Evolutionary conservation across 306 rosid species (phyloP), one percentile per base, ranked within the genome.

Genomic region (Sechiopsis laciniata): DNA sequence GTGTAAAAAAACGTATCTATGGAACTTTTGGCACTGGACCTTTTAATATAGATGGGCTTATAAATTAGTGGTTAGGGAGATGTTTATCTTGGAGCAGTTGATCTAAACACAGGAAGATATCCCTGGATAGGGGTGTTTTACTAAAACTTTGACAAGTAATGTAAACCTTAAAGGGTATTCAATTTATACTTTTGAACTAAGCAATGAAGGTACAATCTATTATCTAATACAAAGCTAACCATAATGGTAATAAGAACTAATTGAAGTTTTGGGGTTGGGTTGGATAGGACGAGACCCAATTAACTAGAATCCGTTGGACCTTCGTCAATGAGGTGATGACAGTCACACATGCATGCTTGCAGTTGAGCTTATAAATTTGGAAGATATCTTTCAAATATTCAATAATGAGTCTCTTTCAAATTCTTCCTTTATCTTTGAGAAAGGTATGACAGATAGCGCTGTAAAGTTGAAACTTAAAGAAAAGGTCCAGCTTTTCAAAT

Each of bases 71-170:
- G 67, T 32, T 61, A 0, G 67, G 13, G 46, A 61, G 67, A 61
- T 61, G 46, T 61, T 1, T 46, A 61, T 61, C 20, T 61, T 16
- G 20, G 15, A 32, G 67, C 11, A 26, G 6, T 7, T 61, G 40
- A 15, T 16, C 20, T 61, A 26, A 59, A 24, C 65, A 11, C 65
- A 1, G 17, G n/a, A 0, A 58, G 64, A 58, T 24, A 22, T 58
- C 35, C 37, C 5, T 58, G 37, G 37, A 59, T 59, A 2, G 14
- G 6, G 65, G 65, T 59, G 40, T 10, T 59, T 16, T 22, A 24
- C n/a, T 12, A 22, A 59, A 59, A 24, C 16, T 59, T 58, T 58
- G 64, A 24, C 65, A 59, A 59, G 65, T 13, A 59, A 59, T 17
- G 17, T 60, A 60, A 26, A 60, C 29, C 19, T 60, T 14, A 6